Evolutionary conservation across 2,329 filamentous ascomycete genomes (phyloP), one percentile per base, ranked within the genome.

Genomic region (Botrytis paeoniae): DNA sequence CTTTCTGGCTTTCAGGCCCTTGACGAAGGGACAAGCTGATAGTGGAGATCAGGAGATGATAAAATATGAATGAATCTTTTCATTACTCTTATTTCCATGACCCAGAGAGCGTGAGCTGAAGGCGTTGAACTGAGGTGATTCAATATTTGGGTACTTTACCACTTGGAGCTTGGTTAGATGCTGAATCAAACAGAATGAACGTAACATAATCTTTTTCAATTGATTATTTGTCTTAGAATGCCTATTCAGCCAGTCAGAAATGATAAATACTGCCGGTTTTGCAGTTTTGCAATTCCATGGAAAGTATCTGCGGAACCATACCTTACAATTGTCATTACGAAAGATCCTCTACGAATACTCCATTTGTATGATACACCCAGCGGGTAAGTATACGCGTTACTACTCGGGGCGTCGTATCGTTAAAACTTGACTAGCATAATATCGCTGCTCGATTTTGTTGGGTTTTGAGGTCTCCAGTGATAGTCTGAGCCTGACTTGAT

Each of bases 1-100:
- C 35, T 61, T 61, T 61, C 59, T 61, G 59, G 59, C 59, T 61
- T 61, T 61, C 14, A 61, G 59, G 59, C 59, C 22, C 22, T 39
- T 14, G 25, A 16, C 12, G 35, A 12, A 61, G 35, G 59, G 25
- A n/a, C 35, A 61, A 8, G 59, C 32, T 35, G 14, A 39, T 35
- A 37, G 29, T 39, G 12, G 35, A n/a, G n/a, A 9, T 57, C 51
- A 57, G 51, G 51, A 29, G n/a, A 61, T 61, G 22, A 61, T 18
- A 61, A 8, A 37, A 25, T 16, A n/a, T 16, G 35, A 18, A 61
- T 61, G 35, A 61, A 61, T 14, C 29, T 60, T 35, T 10, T 61
- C 59, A 37, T 32, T 39, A 9, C 6, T 39, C 35, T n/a, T 16
- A 61, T 61, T 39, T 12, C 9, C 10, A 39, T 61, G 22, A 37